These are phyloP conservation scores for Candolleomyces efflorescens DNA, from an alignment of 768 basidiomycete genomes.

Conservation along the genomic window DNA sequence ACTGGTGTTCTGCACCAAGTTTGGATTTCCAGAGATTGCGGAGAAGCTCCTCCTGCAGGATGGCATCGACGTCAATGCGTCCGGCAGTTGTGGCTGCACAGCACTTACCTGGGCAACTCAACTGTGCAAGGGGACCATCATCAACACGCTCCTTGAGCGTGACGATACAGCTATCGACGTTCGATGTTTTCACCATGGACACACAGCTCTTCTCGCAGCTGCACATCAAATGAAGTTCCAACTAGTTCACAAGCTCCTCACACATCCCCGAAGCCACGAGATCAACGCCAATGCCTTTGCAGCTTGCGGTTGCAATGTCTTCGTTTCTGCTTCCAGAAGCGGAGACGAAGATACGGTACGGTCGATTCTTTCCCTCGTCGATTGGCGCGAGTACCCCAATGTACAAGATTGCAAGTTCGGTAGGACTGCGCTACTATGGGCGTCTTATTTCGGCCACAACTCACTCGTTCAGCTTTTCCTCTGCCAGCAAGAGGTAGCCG, in stretches of 20 bases:
- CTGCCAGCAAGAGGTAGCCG: too few relatives aligned
- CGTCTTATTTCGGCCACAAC: neutral
- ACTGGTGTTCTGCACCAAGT: too few relatives aligned
- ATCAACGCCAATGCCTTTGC: neutral
- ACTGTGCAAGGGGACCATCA: neutral
- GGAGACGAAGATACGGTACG: neutral
- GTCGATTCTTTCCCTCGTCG: neutral
- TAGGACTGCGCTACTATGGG: neutral
- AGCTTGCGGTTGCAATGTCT: neutral
- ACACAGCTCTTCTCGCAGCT: neutral
- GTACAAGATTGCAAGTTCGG: neutral
- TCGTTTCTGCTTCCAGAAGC: neutral
- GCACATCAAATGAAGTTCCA: neutral
- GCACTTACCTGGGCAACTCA: too few relatives aligned
- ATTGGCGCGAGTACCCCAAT: neutral
- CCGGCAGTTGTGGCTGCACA: too few relatives aligned
- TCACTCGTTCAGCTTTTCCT: too few relatives aligned
- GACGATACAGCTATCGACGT: neutral
- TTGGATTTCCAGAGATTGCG: too few relatives aligned
- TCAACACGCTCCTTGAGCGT: neutral
- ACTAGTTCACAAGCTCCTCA: neutral
- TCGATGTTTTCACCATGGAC: neutral
- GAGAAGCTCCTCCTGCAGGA: too few relatives aligned
- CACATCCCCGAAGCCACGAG: neutral
- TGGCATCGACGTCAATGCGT: too few relatives aligned